Base-by-base conservation (phyloP, 495 filamentous ascomycete genomes). In the Parmelia sp. region DNA sequence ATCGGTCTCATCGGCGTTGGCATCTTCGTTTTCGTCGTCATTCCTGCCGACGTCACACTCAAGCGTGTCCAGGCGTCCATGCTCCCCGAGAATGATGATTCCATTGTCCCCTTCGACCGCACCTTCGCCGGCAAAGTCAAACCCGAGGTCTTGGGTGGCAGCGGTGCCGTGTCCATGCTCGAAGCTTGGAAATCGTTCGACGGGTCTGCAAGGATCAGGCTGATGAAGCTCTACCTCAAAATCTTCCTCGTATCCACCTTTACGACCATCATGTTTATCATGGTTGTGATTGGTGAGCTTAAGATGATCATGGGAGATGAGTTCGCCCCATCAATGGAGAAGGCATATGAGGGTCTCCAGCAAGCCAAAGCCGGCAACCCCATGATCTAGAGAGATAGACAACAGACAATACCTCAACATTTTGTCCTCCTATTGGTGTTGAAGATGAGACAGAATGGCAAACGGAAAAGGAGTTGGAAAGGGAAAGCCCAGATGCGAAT, bases 41-140 rank as follows among this genome's bases (percentile, higher is more conserved):
- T 91, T 64, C 89, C 89, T 9, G 84, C 83, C 17, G 74, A 73
- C 11, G 86, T 88, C 19, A 82, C 83, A 36, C 80, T 88, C 45
- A 77, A 84, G 65, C 87, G 89, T 61, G 82, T 91, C 29, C 86
- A 90, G 55, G 88, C 89, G 21, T 87, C 86, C 6, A 81, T 89
- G 72, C 82, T 91, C 1, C 79, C 86, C 0, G 86, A 90, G 62
- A 79, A 83, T 33, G 76, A 89, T 56, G 85, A 91, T 72, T 80
- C 84, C 5, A 89, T 92, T 64, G 85, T 91, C 55, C 84, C 86
- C n/a, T 90, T 91, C 60, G 89, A 91, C 75, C 83, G 86, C 57
- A 83, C 79, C 56, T 90, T 90, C 65, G 84, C 79, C 45, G 79
- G 83, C 19, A 84, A 83, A 68, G 79, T 84, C 25, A 71, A 74